Evolutionary conservation across 2,329 filamentous ascomycete species (phyloP).

Genomic region (Fusarium decemcellulare): DNA sequence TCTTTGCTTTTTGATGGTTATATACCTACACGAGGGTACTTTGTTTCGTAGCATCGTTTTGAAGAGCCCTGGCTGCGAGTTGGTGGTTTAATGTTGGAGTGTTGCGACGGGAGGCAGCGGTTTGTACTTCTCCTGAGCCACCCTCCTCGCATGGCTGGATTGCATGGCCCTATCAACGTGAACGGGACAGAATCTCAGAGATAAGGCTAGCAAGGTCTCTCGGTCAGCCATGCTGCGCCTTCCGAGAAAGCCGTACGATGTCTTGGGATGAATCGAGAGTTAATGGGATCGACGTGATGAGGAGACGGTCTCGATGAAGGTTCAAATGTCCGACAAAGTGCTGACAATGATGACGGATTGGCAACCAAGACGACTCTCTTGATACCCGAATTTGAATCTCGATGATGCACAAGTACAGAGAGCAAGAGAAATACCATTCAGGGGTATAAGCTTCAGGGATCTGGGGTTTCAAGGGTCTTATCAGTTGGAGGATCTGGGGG

Average conservation of each 20-base stretch:
- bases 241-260: neutral
- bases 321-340: neutral
- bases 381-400: too few relatives aligned
- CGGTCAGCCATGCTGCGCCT: constrained; percentile 3
- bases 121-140: too few relatives aligned
- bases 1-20: constrained; percentile 27
- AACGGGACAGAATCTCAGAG: constrained; percentile 6
- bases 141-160: too few relatives aligned
- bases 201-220: constrained; percentile 13
- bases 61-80: neutral
- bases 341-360: too few relatives aligned
- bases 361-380: too few relatives aligned
- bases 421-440: neutral
- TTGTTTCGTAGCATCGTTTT: neutral
- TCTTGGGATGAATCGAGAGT: neutral
- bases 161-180: neutral
- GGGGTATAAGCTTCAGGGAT: neutral
- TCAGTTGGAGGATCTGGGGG: neutral
- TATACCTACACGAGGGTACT: too few relatives aligned
- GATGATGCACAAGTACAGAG: too few relatives aligned
- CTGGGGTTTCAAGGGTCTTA: neutral
- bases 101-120: neutral
- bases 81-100: neutral
- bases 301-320: neutral
- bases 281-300: neutral